phyloP scores from a whole-genome alignment of 1,139 yeast genomes.

The Geotrichum cucujoidarum region DNA sequence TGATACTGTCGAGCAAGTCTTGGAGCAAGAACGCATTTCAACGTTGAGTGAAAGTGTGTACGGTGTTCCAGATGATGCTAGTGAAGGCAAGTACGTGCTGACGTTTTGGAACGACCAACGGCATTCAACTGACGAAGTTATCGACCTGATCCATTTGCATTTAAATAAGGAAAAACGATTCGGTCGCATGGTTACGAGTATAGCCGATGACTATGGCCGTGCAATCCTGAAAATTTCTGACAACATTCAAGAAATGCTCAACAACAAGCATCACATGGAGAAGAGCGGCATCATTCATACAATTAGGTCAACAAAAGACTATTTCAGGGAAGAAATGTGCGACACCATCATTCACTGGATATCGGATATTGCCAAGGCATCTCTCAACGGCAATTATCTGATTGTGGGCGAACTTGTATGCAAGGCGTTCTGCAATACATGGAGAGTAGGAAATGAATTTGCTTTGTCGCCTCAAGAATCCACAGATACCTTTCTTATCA shows the following conservation, averaged over 20 bases:
- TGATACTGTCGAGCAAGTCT: slow-evolving; percentile 27
- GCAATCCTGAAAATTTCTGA: slow-evolving; percentile 61
- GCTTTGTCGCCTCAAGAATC: slow-evolving; percentile 1
- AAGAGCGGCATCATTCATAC: slow-evolving; percentile 64
- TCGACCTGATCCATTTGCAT: slow-evolving; percentile 57
- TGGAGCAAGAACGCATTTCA: slow-evolving; percentile 33
- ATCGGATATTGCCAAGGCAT: slow-evolving; percentile 52
- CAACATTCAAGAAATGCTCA: slow-evolving; percentile 47
- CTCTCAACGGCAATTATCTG: slow-evolving; percentile 48
- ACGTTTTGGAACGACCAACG: slow-evolving; percentile 74
- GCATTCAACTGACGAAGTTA: slow-evolving; percentile 70
- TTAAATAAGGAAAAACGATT: slow-evolving; percentile 63
- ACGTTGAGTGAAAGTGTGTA: slow-evolving; percentile 39
- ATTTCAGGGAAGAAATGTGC: slow-evolving; percentile 77
- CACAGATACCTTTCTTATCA: slow-evolving; percentile 6
- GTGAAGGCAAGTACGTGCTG: slow-evolving; percentile 48
- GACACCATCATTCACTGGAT: slow-evolving; percentile 67
- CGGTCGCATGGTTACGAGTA: slow-evolving; percentile 67
- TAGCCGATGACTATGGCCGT: slow-evolving; percentile 60
- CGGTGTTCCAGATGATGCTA: slow-evolving; percentile 45
- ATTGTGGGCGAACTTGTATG: slow-evolving; percentile 51
- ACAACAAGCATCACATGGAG: slow-evolving; percentile 50
- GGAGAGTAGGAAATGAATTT: slow-evolving; percentile 43
- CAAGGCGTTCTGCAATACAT: slow-evolving; percentile 47
- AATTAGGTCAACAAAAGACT: slow-evolving; percentile 62